Evolutionary conservation across 2,329 filamentous ascomycete genomes (phyloP).

Genomic region (Phaeosphaeriaceae sp.): DNA sequence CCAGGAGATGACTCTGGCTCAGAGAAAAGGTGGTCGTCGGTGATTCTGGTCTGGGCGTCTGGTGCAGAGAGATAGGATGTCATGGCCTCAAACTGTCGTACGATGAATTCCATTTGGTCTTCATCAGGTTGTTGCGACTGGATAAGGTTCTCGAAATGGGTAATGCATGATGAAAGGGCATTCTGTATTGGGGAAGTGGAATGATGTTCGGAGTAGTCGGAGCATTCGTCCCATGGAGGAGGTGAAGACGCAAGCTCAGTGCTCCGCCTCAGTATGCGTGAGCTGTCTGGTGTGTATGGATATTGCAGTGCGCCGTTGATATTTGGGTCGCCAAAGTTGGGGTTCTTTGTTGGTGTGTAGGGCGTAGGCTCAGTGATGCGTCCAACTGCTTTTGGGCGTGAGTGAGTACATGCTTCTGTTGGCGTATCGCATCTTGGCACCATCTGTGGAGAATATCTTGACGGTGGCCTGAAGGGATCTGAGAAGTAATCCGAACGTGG

Average conservation of each 20-base stretch:
- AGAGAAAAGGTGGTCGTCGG: constrained; percentile 29
- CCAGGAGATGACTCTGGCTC: constrained; percentile 11
- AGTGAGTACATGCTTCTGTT: constrained; percentile 12
- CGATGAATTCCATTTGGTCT: constrained; percentile 44
- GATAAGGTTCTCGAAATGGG: constrained; percentile 40
- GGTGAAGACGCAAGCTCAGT: constrained; percentile 25
- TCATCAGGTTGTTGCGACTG: constrained; percentile 38
- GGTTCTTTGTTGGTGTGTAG: constrained; percentile 30
- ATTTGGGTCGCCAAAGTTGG: constrained; percentile 16
- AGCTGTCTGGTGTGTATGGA: constrained; percentile 43
- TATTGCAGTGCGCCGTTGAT: constrained; percentile 28
- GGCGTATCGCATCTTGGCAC: constrained; percentile 17
- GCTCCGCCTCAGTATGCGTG: constrained; percentile 25
- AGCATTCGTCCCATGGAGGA: constrained; percentile 33
- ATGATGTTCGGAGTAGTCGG: constrained; percentile 18
- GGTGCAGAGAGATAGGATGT: constrained; percentile 36
- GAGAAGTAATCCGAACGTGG: constrained; percentile 28
- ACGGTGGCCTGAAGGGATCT: constrained; percentile 21
- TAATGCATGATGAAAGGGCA: constrained; percentile 40
- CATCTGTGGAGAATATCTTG: constrained; percentile 14
- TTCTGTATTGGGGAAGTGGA: constrained; percentile 40
- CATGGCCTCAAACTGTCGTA: constrained; percentile 42
- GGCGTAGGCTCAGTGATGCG: constrained; percentile 25
- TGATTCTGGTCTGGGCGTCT: constrained; percentile 26
- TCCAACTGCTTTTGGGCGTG: constrained; percentile 22